These are phyloP conservation scores for Aleurites moluccanus DNA, from an alignment of 441 rosid species.

Conservation along the genomic window DNA sequence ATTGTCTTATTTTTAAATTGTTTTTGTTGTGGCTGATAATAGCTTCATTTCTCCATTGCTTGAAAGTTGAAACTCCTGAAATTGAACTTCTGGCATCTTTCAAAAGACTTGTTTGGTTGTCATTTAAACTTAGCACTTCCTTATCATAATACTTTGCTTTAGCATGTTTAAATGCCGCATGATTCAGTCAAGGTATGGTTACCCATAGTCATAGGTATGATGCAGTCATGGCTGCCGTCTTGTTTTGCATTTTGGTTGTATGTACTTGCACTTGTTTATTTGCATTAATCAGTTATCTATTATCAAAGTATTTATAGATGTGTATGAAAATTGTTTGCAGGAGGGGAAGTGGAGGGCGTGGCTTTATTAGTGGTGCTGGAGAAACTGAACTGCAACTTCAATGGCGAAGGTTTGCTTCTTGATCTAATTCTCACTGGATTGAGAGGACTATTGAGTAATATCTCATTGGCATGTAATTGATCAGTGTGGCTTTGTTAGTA, in stretches of 20 bases:
- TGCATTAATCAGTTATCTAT: neutral
- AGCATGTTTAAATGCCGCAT: neutral
- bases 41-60: too few relatives aligned
- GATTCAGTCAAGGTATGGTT: neutral
- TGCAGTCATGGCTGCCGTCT: neutral
- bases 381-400: slow-evolving; percentile 99
- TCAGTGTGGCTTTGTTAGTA: neutral
- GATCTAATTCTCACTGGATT: slow-evolving; percentile 1
- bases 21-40: too few relatives aligned
- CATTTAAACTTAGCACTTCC: neutral
- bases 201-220: neutral
- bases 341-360: slow-evolving; percentile 94
- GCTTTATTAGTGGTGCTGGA: slow-evolving; percentile 95
- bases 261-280: neutral
- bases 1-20: too few relatives aligned
- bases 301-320: slow-evolving; percentile 11
- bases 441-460: neutral
- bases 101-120: too few relatives aligned
- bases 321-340: slow-evolving; percentile 43
- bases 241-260: neutral
- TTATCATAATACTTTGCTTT: neutral
- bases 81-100: too few relatives aligned
- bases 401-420: slow-evolving; percentile 64
- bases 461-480: neutral
- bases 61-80: too few relatives aligned